phyloP scores from a whole-genome alignment of 2,329 filamentous ascomycete genomes.

The Colletotrichum siamense region DNA sequence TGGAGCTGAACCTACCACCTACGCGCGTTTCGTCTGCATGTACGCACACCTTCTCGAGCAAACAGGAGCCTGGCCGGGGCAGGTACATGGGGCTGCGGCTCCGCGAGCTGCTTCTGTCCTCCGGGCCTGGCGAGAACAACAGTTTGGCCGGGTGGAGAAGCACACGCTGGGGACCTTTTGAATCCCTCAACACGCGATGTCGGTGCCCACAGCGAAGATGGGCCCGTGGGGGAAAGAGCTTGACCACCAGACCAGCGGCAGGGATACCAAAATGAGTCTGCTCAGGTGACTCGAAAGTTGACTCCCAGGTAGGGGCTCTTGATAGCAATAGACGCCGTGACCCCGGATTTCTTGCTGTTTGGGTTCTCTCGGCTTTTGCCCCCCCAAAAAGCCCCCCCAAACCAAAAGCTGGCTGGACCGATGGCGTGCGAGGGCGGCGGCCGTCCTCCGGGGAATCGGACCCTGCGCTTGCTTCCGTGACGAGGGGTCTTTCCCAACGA shows the following conservation, averaged over 20 bases:
- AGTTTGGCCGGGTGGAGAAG: not conserved
- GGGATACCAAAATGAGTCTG: conserved; percentile 9
- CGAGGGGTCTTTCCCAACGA: not conserved
- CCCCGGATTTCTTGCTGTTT: conserved; percentile 12
- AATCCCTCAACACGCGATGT: not conserved
- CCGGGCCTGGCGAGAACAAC: not conserved
- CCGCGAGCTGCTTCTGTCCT: not conserved
- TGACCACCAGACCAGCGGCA: not conserved
- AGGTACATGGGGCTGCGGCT: conserved; percentile 3
- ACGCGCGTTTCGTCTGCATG: not conserved
- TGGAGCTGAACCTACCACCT: not conserved
- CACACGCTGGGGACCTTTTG: not conserved
- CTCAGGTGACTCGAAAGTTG: conserved; percentile 21
- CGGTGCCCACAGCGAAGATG: conserved; percentile 16
- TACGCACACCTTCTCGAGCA: not conserved
- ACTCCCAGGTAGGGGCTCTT: not conserved
- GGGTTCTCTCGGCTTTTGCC: not conserved
- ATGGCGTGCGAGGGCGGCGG: conserved; percentile 12
- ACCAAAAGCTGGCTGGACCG: not conserved
- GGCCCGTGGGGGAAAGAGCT: conserved; percentile 10
- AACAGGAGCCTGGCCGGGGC: not conserved
- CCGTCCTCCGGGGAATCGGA: not conserved
- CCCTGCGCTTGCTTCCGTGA: not conserved
- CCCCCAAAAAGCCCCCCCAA: not conserved
- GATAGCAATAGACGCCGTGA: conserved; percentile 3